Base-by-base conservation (phyloP, 2,329 filamentous ascomycete genomes). In the Arachnopeziza araneosa region DNA sequence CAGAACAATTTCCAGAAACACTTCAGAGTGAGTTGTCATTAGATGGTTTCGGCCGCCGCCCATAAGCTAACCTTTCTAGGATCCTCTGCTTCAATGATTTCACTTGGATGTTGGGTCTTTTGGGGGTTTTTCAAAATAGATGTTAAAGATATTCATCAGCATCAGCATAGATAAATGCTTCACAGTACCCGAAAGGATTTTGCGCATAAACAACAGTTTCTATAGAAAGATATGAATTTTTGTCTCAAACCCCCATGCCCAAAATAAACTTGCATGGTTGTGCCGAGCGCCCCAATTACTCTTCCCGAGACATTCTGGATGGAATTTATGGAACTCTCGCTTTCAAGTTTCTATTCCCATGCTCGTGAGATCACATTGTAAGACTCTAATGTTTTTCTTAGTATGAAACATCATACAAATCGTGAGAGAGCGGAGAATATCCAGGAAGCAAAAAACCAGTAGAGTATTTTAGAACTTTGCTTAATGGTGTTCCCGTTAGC, bases 1-100 rank as follows among this genome's bases (percentile, higher is more conserved):
- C 83, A 83, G 69, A 80, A 78, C 62, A 96, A 97, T 76, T 78
- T 64, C 52, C 71, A 73, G 61, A 89, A 89, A 76, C 86, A 89
- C 73, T 89, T 82, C 80, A 80, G 86, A 70, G 82, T 82, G 76
- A 75, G 79, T 76, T 23, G 52, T 44, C 17, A 10, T 19, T 26
- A 23, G 32, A 22, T 19, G 7, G 48, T 54, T 54, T 53, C 26
- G 9, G 30, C 23, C 44, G n/a, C 52, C 59, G 5, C 22, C 30
- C 26, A 51, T 51, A 24, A 63, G 50, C 65, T 71, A 69, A 70
- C 59, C 55, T 22, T 50, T 60, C 23, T 59, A 73, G 71, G 71
- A 73, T 71, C 71, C 70, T 65, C 61, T 72, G 26, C 64, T 73
- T 36, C 71, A 72, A 62, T 72, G 66, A 70, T 67, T 61, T 21